Evolutionary conservation across 2,329 filamentous ascomycete genomes (phyloP).

Genomic region (Fusarium brevicatenulatum): DNA sequence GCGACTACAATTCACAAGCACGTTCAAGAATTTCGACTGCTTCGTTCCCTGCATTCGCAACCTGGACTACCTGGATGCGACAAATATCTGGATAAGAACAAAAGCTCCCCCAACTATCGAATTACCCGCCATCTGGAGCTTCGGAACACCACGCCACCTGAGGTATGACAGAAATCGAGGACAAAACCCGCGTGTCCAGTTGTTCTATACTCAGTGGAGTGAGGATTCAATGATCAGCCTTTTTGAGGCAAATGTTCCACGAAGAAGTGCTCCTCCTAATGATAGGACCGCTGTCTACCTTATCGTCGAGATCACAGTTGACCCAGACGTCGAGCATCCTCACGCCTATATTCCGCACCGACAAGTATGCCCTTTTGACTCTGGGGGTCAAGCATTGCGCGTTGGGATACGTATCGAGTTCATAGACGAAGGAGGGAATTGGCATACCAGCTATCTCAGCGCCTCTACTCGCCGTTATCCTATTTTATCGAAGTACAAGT

Average conservation of each 20-base stretch:
- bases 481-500: background rate
- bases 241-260: background rate
- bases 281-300: background rate
- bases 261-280: background rate
- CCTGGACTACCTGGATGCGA: fast-evolving
- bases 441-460: background rate
- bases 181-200: background rate
- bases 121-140: background rate
- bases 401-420: background rate
- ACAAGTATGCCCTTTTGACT: background rate
- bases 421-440: background rate
- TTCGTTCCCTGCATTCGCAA: background rate
- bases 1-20: background rate
- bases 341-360: background rate
- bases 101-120: background rate
- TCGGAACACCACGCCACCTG: background rate
- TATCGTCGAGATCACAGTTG: background rate
- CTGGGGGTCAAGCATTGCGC: background rate
- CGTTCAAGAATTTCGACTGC: background rate
- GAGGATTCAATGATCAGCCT: background rate
- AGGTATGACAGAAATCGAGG: background rate
- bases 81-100: background rate
- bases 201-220: background rate
- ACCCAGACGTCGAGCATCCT: background rate
- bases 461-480: background rate